Conservation (phyloP, 2,329 filamentous ascomycete species). For the Beauveria varroae region DNA sequence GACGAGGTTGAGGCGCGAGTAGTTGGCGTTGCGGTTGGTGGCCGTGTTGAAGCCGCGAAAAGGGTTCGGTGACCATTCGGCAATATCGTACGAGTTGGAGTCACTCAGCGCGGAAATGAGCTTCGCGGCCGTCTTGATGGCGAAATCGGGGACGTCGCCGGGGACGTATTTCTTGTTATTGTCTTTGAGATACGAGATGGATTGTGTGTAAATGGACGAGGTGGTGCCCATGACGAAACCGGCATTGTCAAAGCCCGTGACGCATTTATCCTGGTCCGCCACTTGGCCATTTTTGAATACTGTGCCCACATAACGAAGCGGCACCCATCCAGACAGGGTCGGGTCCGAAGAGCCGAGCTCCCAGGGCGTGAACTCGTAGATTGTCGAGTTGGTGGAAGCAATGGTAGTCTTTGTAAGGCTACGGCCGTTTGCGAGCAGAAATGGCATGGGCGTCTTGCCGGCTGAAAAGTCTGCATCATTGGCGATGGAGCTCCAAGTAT, state of each 20-base stretch:
- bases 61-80: conserved; percentile 63
- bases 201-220: conserved; percentile 75
- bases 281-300: conserved; percentile 59
- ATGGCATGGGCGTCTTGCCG: conserved; percentile 61
- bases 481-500: conserved; percentile 65
- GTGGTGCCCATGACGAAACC: conserved; percentile 83
- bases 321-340: conserved; percentile 62
- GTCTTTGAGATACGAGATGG: conserved; percentile 53
- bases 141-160: conserved; percentile 35
- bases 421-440: conserved; percentile 64
- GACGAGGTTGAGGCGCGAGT: conserved; percentile 57
- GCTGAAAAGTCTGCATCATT: conserved; percentile 50
- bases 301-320: conserved; percentile 63
- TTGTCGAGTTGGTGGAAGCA: conserved; percentile 55
- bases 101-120: conserved; percentile 50
- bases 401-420: conserved; percentile 53
- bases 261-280: conserved; percentile 49
- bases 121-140: conserved; percentile 42
- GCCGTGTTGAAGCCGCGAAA: conserved; percentile 59
- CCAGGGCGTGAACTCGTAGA: conserved; percentile 72
- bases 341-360: conserved; percentile 75
- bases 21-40: conserved; percentile 49
- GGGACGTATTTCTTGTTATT: conserved; percentile 16
- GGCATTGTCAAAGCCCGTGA: conserved; percentile 74
- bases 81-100: conserved; percentile 59